phyloP scores from a whole-genome alignment of 2,329 filamentous ascomycete species.

The Aspergillus quadrilineatus region DNA sequence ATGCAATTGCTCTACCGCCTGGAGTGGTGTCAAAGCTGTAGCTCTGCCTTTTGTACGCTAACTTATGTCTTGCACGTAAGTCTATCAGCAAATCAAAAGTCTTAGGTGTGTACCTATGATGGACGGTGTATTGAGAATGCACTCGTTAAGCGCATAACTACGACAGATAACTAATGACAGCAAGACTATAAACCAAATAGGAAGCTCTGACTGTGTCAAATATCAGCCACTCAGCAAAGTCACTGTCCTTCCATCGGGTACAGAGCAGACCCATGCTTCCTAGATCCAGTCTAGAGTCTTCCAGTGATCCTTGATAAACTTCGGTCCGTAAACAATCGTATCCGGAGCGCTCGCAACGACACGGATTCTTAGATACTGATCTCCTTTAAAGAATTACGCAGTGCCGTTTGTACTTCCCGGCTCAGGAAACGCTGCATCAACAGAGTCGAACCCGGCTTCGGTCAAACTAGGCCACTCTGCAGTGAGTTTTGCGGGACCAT shows the following conservation, averaged over 20 bases:
- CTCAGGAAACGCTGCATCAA: not conserved
- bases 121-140: no score
- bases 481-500: not conserved
- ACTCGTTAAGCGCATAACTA: no score
- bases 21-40: no score
- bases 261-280: not conserved
- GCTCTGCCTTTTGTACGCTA: no score
- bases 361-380: not conserved
- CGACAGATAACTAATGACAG: no score
- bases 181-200: no score
- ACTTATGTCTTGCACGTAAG: no score
- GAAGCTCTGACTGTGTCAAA: no score
- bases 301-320: slow-evolving; percentile 1
- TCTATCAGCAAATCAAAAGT: no score
- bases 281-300: slow-evolving; percentile 8
- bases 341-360: not conserved
- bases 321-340: not conserved
- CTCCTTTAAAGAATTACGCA: slow-evolving; percentile 1
- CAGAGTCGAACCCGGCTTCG: slow-evolving; percentile 2
- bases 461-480: slow-evolving; percentile 2
- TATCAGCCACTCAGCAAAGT: no score
- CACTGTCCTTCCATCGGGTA: not conserved
- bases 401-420: not conserved
- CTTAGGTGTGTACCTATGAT: no score
- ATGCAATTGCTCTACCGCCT: no score